A percentile compares a stretch with the other conserved stretches of the same genome.
Evolutionary conservation across 306 rosid genomes (phyloP).

Genomic region (Gillenia trifoliata): DNA sequence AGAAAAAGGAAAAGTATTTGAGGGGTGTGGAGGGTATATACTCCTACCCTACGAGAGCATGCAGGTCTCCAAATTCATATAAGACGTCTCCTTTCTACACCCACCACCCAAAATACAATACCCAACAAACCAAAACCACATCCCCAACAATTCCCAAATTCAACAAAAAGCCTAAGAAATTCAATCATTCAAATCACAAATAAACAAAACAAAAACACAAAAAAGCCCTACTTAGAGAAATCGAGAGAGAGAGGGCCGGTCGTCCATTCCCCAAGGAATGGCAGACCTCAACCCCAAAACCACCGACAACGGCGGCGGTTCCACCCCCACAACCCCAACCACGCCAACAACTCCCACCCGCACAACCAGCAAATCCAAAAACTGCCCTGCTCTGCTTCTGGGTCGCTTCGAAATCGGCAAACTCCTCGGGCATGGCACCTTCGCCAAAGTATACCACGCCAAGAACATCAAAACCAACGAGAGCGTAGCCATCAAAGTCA

Average conservation of each 20-base stretch:
- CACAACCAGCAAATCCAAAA: slow-evolving; percentile 31
- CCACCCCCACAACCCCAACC: background rate
- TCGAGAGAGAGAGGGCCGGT: background rate
- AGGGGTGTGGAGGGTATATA: slow-evolving; percentile 21
- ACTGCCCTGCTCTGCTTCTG: slow-evolving; percentile 34
- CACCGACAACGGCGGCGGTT: slow-evolving; percentile 1
- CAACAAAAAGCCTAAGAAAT: background rate
- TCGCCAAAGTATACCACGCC: slow-evolving; percentile 86
- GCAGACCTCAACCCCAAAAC: background rate
- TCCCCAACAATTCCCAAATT: background rate
- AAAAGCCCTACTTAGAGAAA: background rate
- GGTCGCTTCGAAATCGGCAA: slow-evolving; percentile 84
- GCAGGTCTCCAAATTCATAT: background rate
- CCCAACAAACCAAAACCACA: background rate
- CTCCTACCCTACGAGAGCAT: slow-evolving; percentile 9
- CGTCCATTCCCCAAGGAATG: slow-evolving; percentile 5
- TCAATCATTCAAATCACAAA: background rate
- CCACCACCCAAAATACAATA: background rate
- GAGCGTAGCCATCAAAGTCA: slow-evolving; percentile 81
- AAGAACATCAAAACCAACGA: slow-evolving; percentile 60
- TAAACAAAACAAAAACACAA: background rate
- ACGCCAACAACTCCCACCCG: background rate
- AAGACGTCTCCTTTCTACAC: background rate
- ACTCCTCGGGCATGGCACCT: slow-evolving; percentile 87
- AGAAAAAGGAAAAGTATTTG: background rate